Conservation (phyloP, 2,329 filamentous ascomycete genomes). For the Exophiala spinifera region DNA sequence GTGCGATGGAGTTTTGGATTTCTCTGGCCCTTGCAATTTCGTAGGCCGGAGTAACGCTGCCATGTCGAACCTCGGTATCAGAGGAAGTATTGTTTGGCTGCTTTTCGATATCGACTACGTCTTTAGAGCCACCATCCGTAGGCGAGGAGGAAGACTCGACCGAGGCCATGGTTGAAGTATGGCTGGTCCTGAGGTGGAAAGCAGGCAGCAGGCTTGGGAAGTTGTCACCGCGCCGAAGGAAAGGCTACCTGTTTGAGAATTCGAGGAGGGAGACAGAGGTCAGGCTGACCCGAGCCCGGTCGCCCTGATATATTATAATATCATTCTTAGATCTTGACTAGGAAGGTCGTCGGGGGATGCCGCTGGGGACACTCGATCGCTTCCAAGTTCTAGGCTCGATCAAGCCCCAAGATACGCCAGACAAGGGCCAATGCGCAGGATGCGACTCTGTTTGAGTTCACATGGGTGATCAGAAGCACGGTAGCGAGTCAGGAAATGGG, state of each 20-base stretch:
- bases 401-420: not conserved
- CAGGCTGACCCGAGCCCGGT: too few relatives aligned
- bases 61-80: conserved; percentile 10
- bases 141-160: conserved; percentile 1
- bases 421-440: not conserved
- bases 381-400: too few relatives aligned
- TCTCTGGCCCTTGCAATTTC: conserved; percentile 23
- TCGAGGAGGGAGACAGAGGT: too few relatives aligned
- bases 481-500: conserved; percentile 15
- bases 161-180: conserved; percentile 7
- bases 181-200: too few relatives aligned
- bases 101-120: conserved; percentile 18
- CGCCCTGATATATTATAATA: not conserved
- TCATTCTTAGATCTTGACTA: not conserved
- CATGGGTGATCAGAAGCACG: conserved; percentile 11
- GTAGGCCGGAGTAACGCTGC: conserved; percentile 22
- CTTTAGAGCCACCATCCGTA: conserved; percentile 2
- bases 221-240: too few relatives aligned
- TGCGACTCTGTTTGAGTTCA: conserved; percentile 13
- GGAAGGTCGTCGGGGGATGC: not conserved
- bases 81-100: conserved; percentile 2
- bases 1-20: conserved; percentile 22
- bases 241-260: too few relatives aligned
- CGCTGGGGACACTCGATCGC: not conserved
- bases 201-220: too few relatives aligned